Evolutionary conservation across 768 basidiomycete genomes (phyloP), one percentile per base, ranked within the genome.

Genomic region (Lactifluus hygrophoroides): DNA sequence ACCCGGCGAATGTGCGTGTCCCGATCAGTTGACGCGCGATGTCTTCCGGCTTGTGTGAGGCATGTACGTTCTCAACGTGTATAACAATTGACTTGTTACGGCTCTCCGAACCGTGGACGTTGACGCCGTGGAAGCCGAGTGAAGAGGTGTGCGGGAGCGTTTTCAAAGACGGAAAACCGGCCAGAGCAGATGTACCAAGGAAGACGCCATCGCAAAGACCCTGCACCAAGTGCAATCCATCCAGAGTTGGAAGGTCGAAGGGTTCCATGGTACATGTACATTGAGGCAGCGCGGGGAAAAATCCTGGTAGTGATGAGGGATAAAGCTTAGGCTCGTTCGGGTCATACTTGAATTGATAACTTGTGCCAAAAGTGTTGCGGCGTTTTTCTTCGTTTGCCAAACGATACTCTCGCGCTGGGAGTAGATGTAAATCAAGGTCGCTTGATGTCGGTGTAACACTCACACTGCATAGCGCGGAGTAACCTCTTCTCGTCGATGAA

Each of bases 81-180:
- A 98, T 79, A 51, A 98, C 76, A 85, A 99, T 94, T 2, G 91
- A 94, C 72, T 94, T 91, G 74, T 95, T 95, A 37, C 86, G 80
- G 63, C 85, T 90, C 68, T 96, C 94, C 0, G 83, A 75, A 54
- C 91, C 90, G 70, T 98, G 95, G 13, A 98, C 85, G 68, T 94
- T 96, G 65, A 98, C 94, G 21, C 86, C 83, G 67, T 98, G 95
- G 71, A 83, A 80, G 16, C 86, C 93, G 23, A 98, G 76, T 23
- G 76, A 73, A 11, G 87, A 84, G 0, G 80, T 82, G 67, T 92
- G 80, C 0, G 89, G 90, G 8, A 98, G 77, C 0, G 94, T 96
- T 60, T 94, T 81, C 30, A 98, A 79, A 1, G 96, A 95, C 0
- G 96, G 95, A 80, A 99, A 99, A 10, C 96, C 96, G 0, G 96